These are phyloP conservation scores for Debaryomycetaceae sp. DNA, from an alignment of 1,139 yeast genomes.

Conservation along the genomic window DNA sequence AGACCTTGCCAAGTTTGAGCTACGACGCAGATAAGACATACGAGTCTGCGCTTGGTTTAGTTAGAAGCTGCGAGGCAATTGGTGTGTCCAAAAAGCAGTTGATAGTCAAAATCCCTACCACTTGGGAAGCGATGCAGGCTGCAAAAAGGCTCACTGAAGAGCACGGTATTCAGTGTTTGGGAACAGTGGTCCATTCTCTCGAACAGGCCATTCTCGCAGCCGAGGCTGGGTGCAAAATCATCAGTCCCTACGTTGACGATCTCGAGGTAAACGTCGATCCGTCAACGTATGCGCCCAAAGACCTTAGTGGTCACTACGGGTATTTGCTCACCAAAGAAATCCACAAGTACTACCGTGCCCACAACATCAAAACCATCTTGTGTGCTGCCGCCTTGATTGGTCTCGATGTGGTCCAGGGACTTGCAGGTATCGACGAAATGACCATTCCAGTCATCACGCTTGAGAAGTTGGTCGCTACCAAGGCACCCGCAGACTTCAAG, in stretches of 20 bases:
- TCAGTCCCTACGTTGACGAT: slow-evolving; percentile 24
- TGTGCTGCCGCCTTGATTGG: slow-evolving; percentile 27
- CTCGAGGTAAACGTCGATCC: slow-evolving; percentile 17
- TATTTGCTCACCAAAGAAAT: slow-evolving; percentile 18
- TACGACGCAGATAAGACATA: slow-evolving; percentile 16
- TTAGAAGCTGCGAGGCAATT: slow-evolving; percentile 20
- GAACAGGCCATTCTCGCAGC: slow-evolving; percentile 22
- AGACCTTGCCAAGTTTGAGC: slow-evolving; percentile 17
- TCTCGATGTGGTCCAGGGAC: slow-evolving; percentile 15
- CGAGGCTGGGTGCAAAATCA: slow-evolving; percentile 14
- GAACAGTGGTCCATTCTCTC: slow-evolving; percentile 25
- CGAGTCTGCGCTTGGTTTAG: slow-evolving; percentile 17
- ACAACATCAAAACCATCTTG: slow-evolving; percentile 18
- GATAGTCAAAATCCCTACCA: slow-evolving; percentile 25
- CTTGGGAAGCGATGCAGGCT: slow-evolving; percentile 26
- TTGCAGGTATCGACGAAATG: slow-evolving; percentile 27
- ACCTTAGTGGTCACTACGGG: slow-evolving; percentile 19
- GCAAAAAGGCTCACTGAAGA: slow-evolving; percentile 14
- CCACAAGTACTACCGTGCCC: slow-evolving; percentile 26
- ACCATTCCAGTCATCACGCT: slow-evolving; percentile 21
- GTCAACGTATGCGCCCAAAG: slow-evolving; percentile 10
- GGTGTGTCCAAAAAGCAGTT: slow-evolving; percentile 22
- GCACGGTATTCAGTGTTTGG: slow-evolving; percentile 17
- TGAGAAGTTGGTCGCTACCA: slow-evolving; percentile 10
- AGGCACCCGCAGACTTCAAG: slow-evolving; percentile 13